Percentiles rank a stretch among this genome's conserved stretches.
These are phyloP conservation scores for Lodderomyces beijingensis DNA, from an alignment of 1,139 yeast genomes.

Conservation along the genomic window DNA sequence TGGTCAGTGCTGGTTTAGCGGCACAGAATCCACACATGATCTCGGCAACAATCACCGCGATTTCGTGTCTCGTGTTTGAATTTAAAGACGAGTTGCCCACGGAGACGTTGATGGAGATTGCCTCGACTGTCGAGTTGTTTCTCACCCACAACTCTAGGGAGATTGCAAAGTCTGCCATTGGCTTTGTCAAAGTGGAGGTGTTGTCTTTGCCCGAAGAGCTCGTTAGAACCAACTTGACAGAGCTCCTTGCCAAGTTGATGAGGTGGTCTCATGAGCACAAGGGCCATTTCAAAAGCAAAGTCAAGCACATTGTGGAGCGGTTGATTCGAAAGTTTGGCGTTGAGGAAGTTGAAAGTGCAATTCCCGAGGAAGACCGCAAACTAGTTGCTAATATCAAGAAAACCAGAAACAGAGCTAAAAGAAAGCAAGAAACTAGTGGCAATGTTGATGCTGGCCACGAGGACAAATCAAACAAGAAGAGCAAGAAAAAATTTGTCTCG, in stretches of 20 bases:
- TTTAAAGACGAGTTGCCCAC: conserved; percentile 61
- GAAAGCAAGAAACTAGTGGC: conserved; percentile 46
- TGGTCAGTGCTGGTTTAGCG: conserved; percentile 94
- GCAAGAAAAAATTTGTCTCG: conserved; percentile 54
- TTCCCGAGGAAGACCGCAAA: conserved; percentile 86
- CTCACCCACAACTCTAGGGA: conserved; percentile 89
- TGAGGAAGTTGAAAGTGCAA: conserved; percentile 69
- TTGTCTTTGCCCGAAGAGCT: conserved; percentile 78
- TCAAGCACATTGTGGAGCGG: conserved; percentile 89
- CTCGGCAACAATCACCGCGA: conserved; percentile 89
- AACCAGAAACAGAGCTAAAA: conserved; percentile 76
- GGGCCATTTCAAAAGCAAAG: conserved; percentile 88
- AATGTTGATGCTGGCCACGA: conserved; percentile 12
- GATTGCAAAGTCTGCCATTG: conserved; percentile 89
- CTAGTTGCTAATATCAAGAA: conserved; percentile 82
- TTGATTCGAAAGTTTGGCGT: conserved; percentile 84
- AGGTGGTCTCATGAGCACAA: conserved; percentile 96
- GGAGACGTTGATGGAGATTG: conserved; percentile 63
- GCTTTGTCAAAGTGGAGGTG: conserved; percentile 89
- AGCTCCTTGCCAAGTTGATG: conserved; percentile 66
- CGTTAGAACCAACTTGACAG: conserved; percentile 63
- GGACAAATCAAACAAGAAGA: conserved; percentile 17
- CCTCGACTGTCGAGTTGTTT: conserved; percentile 86
- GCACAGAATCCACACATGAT: conserved; percentile 94
- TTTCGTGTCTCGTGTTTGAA: conserved; percentile 83